Conservation (phyloP, 495 filamentous ascomycete genomes). For the Daldinia loculata region DNA sequence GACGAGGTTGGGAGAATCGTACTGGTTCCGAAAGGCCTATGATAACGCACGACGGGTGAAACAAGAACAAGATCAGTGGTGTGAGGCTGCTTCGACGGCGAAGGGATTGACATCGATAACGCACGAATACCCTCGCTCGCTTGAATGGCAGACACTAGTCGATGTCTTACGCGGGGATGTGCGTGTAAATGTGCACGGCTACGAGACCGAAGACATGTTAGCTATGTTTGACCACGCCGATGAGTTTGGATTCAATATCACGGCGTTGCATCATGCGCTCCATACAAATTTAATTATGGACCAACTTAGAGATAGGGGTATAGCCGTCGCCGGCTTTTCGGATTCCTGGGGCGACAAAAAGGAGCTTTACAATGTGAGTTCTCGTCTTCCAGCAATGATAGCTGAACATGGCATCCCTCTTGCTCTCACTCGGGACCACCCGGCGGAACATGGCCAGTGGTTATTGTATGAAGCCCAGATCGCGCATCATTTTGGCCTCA, state of each 20-base stretch:
- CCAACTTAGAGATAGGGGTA: slow-evolving; percentile 55
- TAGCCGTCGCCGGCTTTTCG: slow-evolving; percentile 53
- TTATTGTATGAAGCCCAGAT: slow-evolving; percentile 59
- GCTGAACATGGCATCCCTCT: slow-evolving; percentile 58
- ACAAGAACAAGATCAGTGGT: slow-evolving; percentile 59
- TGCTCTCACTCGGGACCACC: slow-evolving; percentile 60
- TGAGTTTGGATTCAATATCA: slow-evolving; percentile 61
- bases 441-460: slow-evolving; percentile 53
- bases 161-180: slow-evolving; percentile 61
- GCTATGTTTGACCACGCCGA: slow-evolving; percentile 60
- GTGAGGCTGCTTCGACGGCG: slow-evolving; percentile 46
- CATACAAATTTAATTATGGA: slow-evolving; percentile 60
- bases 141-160: slow-evolving; percentile 59
- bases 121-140: slow-evolving; percentile 49
- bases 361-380: slow-evolving; percentile 60
- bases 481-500: slow-evolving; percentile 58
- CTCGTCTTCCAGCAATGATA: slow-evolving; percentile 59
- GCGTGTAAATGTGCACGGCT: slow-evolving; percentile 63
- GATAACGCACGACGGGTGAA: slow-evolving; percentile 54
- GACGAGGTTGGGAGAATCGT: slow-evolving; percentile 33
- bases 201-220: slow-evolving; percentile 61
- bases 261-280: slow-evolving; percentile 63
- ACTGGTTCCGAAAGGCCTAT: slow-evolving; percentile 57
- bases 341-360: slow-evolving; percentile 62
- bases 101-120: slow-evolving; percentile 9